Evolutionary conservation across 2,329 filamentous ascomycete species (phyloP), one percentile per base, ranked within the genome.

Genomic region (Trichoderma sp.): DNA sequence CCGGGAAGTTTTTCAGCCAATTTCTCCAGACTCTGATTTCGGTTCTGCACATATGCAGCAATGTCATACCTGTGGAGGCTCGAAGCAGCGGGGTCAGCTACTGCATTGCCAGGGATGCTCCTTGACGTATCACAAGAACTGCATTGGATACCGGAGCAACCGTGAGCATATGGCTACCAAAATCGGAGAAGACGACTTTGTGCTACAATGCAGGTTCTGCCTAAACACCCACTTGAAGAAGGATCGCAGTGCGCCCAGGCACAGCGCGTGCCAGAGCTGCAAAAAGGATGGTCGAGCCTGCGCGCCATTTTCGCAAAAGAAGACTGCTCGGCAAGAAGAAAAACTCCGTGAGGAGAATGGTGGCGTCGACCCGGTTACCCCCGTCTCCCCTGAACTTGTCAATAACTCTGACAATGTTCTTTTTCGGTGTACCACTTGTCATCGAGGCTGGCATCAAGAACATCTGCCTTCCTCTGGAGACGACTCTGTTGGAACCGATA

Each of bases 131-230:
- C 96, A 99, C 80, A 93, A 92, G 78, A 82, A 81, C 52, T 99
- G 96, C 76, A 84, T 99, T 33, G 94, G 95, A 1, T 83, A 85
- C 60, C 88, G 96, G 61, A 87, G 86, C 63, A 83, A 79, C 14
- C 87, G 96, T 70, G 93, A 97, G n/a, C 96, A 98, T 77, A 82
- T 96, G 43, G 93, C 93, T 11, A 98, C 94, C 29, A 99, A 98
- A 78, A 80, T 97, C 64, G 89, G 84, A 2, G 83, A 91, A 0
- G 88, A 91, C 2, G 81, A 91, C 47, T 98, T 97, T 74, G 90
- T 99, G 19, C 82, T 99, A 49, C 96, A 99, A 77, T 99, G 96
- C 81, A 91, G 89, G 72, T 91, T 90, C 68, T 99, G 96, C 77
- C 86, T 98, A 71, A 90, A 90, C 4, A 76, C 86, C 24, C 85